Evolutionary conservation across 2,329 filamentous ascomycete genomes (phyloP), one percentile per base, ranked within the genome.

Genomic region (Orbilia ellipsospora): DNA sequence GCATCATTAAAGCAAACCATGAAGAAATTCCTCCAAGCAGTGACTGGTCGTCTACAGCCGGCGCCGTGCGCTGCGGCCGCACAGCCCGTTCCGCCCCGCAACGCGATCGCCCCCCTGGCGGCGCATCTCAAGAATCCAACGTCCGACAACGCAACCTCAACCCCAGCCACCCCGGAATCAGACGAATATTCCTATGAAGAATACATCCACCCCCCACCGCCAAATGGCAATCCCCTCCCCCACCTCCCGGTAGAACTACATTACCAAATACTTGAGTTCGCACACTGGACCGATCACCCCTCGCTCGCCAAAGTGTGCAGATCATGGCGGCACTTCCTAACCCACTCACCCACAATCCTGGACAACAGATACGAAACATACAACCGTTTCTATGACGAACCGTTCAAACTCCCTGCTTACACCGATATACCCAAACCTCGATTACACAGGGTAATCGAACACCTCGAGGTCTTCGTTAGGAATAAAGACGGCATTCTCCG

Each of bases 291-390:
- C 40, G 57, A 69, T 4, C 63, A 68, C n/a, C 45, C 52, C n/a
- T 59, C 16, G 15, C 31, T 68, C 40, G 26, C 51, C 4, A 28
- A 40, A 23, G 52, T 64, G 26, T 75, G 63, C n/a, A 68, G 64
- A 60, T 44, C 50, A 23, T 75, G 70, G 70, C 70, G 59, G 0
- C 44, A 64, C 31, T 75, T 64, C 23, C 42, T 75, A 20, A 57
- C 52, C 44, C 59, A 18, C 10, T 67, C 63, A 6, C 40, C 42
- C 2, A 16, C 6, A 15, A 44, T 52, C 7, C 26, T 50, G 0
- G 16, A 45, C 7, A 52, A 60, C n/a, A 62, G 64, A 7, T 74
- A 67, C 44, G 69, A 73, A 55, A 55, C n/a, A 15, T 73, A 73
- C 40, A 66, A 51, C 26, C 23, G 18, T 7, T 57, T 28, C 50